Base-by-base conservation (phyloP, 2,329 filamentous ascomycete species). In the Sphaerostilbella broomeana region DNA sequence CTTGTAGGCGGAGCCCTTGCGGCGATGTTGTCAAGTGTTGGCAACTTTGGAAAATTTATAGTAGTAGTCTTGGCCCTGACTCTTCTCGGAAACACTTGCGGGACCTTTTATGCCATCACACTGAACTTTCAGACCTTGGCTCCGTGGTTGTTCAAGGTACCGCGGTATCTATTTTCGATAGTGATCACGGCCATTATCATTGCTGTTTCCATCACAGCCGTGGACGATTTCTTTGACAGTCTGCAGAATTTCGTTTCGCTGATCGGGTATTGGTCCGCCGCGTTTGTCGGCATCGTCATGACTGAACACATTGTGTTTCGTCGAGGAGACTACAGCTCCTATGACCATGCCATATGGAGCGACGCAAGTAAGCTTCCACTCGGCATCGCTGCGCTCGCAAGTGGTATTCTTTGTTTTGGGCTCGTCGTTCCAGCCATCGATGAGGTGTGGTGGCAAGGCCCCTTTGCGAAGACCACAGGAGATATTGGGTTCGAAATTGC, bases 401-500 rank as follows among this genome's bases (percentile, higher is more conserved):
- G 70, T 2, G 72, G 62, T 3, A 27, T 69, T 3, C 48, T 69
- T n/a, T 67, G 62, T 35, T 65, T 72, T 41, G 69, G 57, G 2
- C 53, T 80, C 7, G 67, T 80, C 2, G 62, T 81, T 6, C 77
- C 77, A 0, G 73, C 70, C 21, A 80, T 81, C 70, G 67, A 64
- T 8, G 73, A 79, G 56, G 70, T 68, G 4, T 81, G 76, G 76
- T 81, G 70, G 51, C 72, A 67, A 7, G 77, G 77, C 0, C 77
- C 77, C 0, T 73, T 81, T 48, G 77, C 76, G 0, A 58, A 67
- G 56, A 69, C 50, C 24, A 78, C 77, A 9, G 79, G 79, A 0
- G 78, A 83, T 47, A 73, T 83, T 53, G 79, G 79, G 0, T 81
- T 83, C 42, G 79, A 83, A 61, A 59, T 79, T 54, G 77, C 77